These are phyloP conservation scores for Cocos nucifera DNA, from an alignment of 176 grass and related monocot genomes.

Conservation along the genomic window DNA sequence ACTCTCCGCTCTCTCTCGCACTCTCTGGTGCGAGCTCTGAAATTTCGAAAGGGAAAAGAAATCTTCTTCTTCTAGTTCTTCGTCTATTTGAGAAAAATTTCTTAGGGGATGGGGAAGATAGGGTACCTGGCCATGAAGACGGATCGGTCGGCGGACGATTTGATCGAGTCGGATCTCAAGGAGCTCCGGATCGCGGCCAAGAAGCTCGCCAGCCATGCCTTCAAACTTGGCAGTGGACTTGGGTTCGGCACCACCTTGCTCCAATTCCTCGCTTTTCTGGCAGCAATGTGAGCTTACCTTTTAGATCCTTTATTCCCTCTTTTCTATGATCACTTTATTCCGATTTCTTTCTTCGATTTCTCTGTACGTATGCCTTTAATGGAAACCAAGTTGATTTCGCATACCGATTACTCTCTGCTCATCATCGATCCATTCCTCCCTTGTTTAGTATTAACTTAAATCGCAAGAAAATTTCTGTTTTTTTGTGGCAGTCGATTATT, in stretches of 20 bases:
- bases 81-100: background rate
- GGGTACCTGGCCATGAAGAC: slow-evolving; percentile 47
- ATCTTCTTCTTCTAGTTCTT: too few species aligned
- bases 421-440: too few species aligned
- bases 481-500: too few species aligned
- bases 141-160: slow-evolving; percentile 27
- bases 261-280: slow-evolving; percentile 67
- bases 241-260: slow-evolving; percentile 56
- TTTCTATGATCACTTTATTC: background rate
- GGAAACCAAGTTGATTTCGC: too few species aligned
- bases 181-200: slow-evolving; percentile 46
- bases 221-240: slow-evolving; percentile 49
- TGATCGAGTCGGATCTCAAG: slow-evolving; percentile 74
- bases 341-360: background rate
- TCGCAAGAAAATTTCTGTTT: too few species aligned
- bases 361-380: too few species aligned
- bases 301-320: background rate
- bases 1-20: too few species aligned
- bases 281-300: slow-evolving; percentile 45
- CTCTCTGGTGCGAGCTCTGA: too few species aligned
- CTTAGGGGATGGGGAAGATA: slow-evolving; percentile 17
- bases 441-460: too few species aligned
- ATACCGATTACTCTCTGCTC: too few species aligned
- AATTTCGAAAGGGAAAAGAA: too few species aligned
- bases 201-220: slow-evolving; percentile 67